Conservation (phyloP, 108 stramenopile species). For the Cyclotella choctawhatcheeana region DNA sequence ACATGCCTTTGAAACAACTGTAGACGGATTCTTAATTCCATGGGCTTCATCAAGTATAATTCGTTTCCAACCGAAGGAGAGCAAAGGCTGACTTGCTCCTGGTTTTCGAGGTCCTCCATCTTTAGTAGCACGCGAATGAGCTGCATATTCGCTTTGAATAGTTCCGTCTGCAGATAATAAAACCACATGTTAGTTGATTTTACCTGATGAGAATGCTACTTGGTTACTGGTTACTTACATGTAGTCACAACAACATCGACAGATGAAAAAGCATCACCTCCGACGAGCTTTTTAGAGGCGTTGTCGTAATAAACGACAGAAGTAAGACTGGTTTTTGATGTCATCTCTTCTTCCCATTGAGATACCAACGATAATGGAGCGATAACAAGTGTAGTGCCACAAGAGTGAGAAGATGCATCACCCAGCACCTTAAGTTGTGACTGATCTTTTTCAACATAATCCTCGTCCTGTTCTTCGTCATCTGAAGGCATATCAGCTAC, state of each 20-base stretch:
- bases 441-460: background rate
- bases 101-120: background rate
- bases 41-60: constrained; percentile 88
- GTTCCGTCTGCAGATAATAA: constrained; percentile 33
- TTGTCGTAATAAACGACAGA: constrained; percentile 67
- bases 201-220: background rate
- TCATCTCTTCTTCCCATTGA: constrained; percentile 89
- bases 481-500: constrained; percentile 36
- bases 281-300: constrained; percentile 19
- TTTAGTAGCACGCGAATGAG: constrained; percentile 24
- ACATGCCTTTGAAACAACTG: constrained; percentile 73
- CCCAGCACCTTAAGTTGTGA: background rate
- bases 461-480: constrained; percentile 10
- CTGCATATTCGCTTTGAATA: constrained; percentile 48
- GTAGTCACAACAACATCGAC: constrained; percentile 88
- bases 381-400: constrained; percentile 73
- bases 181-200: background rate
- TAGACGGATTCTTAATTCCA: constrained; percentile 73
- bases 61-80: constrained; percentile 66
- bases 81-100: constrained; percentile 32
- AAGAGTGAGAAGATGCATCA: background rate
- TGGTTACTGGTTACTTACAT: constrained; percentile 23
- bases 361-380: constrained; percentile 75
- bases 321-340: constrained; percentile 73
- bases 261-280: constrained; percentile 39